Base-by-base conservation (phyloP, 2,329 filamentous ascomycete species). In the Colletotrichum sp. region DNA sequence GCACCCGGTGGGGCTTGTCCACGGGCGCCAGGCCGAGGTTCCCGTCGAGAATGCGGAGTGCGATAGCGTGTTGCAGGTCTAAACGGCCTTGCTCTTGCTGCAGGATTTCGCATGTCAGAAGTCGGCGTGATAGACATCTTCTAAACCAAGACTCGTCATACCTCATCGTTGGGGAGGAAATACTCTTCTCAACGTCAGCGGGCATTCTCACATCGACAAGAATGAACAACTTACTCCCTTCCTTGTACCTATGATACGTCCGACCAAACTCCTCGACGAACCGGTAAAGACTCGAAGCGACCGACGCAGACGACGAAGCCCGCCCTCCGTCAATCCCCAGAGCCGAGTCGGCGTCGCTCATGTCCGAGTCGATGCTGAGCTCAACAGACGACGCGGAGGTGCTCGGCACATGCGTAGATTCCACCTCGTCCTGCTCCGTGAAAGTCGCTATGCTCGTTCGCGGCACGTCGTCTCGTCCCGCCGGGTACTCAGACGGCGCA, bases 41-140 rank as follows among this genome's bases (percentile, higher is more conserved):
- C 3, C 52, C 60, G 28, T 74, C 57, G 59, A 76, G 66, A 36
- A 76, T 76, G 44, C 74, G 74, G 34, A 76, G 74, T 4, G 74
- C 71, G 32, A 87, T 79, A 39, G 82, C 79, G 73, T 87, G 85
- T 74, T 87, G 86, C 6, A 87, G 78, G 59, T 87, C 84, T 52
- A 87, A 85, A n/a, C 86, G 82, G 55, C 84, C 81, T 69, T 87
- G 86, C 71, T 87, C 86, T 18, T 82, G 59, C 71, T 76, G 18
- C 10, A 21, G 26, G 0, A 57, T 39, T 1, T 16, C 9, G n/a
- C 36, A n/a, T 28, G 34, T 64, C 34, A 64, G 32, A 44, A 12
- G 32, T 28, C 62, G 39, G 39, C n/a, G 13, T 24, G 62, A n/a
- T 3, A 30, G 10, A 64, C 7, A 34, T 30, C 30, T 15, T 57